Conservation (phyloP, 2,329 filamentous ascomycete genomes). For the Aspergillus fischeri region DNA sequence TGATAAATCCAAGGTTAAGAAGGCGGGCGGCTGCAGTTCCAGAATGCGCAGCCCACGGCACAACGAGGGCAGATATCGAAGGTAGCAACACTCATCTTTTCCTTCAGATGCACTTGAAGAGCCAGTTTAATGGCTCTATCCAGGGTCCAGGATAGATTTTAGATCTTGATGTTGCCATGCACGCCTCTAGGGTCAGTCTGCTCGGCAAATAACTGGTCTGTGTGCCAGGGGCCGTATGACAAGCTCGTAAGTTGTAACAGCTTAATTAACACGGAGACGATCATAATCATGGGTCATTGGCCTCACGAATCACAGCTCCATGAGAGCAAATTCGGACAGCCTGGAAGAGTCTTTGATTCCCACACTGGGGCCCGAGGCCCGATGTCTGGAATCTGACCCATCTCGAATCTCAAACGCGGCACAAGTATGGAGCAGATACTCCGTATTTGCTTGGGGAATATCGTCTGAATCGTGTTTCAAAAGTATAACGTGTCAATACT, state of each 20-base stretch:
- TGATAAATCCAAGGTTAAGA: background rate
- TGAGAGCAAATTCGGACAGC: background rate
- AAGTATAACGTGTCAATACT: background rate
- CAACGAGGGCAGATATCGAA: background rate
- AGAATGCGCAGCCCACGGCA: background rate
- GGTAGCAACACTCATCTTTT: background rate
- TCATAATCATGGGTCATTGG: background rate
- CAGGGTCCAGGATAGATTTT: background rate
- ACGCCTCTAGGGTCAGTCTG: background rate
- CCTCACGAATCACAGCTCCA: background rate
- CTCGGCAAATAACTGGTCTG: background rate
- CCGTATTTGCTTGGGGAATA: no score
- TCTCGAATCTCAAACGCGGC: no score
- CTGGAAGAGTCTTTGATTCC: background rate
- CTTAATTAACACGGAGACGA: background rate
- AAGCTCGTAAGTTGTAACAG: background rate
- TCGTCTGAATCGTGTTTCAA: no score
- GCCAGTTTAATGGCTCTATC: background rate
- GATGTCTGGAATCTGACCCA: background rate
- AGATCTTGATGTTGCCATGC: no score
- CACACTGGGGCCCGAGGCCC: no score
- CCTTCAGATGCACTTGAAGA: background rate
- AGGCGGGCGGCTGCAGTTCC: background rate
- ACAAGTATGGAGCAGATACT: no score
- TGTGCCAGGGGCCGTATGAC: background rate